Evolutionary conservation across 1,284 basidiomycete genomes (phyloP).

Genomic region (Lentinula novae-zelandiae): DNA sequence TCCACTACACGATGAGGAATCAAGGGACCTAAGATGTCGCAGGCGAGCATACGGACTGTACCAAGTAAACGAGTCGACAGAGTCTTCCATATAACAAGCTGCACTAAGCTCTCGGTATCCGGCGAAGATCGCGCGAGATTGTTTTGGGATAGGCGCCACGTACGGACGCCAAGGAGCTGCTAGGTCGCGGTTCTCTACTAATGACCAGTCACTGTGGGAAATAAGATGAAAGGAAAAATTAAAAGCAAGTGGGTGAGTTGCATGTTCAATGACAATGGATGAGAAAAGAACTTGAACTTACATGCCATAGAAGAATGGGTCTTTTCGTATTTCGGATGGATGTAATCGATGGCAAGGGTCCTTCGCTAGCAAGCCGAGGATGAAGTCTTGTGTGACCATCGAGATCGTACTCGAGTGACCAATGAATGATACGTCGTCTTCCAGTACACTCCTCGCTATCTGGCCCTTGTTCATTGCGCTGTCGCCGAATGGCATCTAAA

Average conservation of each 20-base stretch:
- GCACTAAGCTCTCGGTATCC: slow-evolving; percentile 2
- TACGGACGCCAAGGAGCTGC: slow-evolving; percentile 6
- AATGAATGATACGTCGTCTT: slow-evolving; percentile 9
- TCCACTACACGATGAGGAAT: not conserved
- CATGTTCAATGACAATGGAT: not conserved
- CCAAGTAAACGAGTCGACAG: slow-evolving; percentile 1
- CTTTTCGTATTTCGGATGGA: slow-evolving; percentile 5
- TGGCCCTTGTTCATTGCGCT: slow-evolving; percentile 3
- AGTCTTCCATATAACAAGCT: not conserved
- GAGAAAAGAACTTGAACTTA: not conserved
- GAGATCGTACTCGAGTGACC: slow-evolving; percentile 13
- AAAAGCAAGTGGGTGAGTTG: not conserved
- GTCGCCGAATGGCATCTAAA: slow-evolving; percentile 13
- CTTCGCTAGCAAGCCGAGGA: slow-evolving; percentile 17
- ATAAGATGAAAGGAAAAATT: not conserved
- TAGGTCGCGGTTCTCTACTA: slow-evolving; percentile 4
- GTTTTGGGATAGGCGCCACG: slow-evolving; percentile 4
- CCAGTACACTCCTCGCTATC: slow-evolving; percentile 5
- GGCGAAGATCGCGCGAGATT: slow-evolving; percentile 5
- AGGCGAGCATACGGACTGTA: slow-evolving; percentile 9
- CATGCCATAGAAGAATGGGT: slow-evolving; percentile 12
- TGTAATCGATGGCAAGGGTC: slow-evolving; percentile 13
- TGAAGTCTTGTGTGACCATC: slow-evolving; percentile 14
- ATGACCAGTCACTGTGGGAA: slow-evolving; percentile 7
- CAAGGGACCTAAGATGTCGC: not conserved